Conservation (phyloP, 1,284 basidiomycete species). For the Papiliotrema nemorosa region DNA sequence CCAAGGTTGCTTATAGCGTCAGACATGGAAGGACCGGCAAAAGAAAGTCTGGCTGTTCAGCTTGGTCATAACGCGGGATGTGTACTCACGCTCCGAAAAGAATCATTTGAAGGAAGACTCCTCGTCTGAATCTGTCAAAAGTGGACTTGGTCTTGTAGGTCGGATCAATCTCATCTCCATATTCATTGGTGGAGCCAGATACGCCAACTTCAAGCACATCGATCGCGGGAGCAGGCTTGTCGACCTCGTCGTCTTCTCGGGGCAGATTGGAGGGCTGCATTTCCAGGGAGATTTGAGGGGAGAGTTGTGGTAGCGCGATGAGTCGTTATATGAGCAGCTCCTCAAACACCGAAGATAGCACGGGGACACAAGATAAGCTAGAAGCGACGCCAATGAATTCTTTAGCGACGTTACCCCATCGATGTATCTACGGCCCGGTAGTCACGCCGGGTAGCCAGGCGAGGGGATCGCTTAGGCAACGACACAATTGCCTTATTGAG, state of each 20-base stretch:
- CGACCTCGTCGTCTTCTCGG: not conserved
- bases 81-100: slow-evolving; percentile 23
- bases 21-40: slow-evolving; percentile 27
- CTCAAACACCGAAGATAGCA: no score
- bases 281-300: no score
- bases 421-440: no score
- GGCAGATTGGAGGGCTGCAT: no score
- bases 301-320: no score
- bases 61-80: not conserved
- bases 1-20: slow-evolving; percentile 31
- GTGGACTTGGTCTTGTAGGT: slow-evolving; percentile 12
- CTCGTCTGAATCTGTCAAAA: slow-evolving; percentile 18
- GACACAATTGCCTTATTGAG: no score
- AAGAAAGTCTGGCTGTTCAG: slow-evolving; percentile 13
- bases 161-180: slow-evolving; percentile 19
- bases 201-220: not conserved
- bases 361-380: no score
- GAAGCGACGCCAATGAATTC: no score
- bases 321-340: no score
- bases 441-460: no score
- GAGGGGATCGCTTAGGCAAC: no score
- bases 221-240: not conserved
- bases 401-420: no score
- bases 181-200: not conserved
- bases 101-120: slow-evolving; percentile 27